A percentile compares a stretch with the other conserved stretches of the same genome.
Evolutionary conservation across 2,329 filamentous ascomycete species (phyloP).

Genomic region (Talaromyces sp.): DNA sequence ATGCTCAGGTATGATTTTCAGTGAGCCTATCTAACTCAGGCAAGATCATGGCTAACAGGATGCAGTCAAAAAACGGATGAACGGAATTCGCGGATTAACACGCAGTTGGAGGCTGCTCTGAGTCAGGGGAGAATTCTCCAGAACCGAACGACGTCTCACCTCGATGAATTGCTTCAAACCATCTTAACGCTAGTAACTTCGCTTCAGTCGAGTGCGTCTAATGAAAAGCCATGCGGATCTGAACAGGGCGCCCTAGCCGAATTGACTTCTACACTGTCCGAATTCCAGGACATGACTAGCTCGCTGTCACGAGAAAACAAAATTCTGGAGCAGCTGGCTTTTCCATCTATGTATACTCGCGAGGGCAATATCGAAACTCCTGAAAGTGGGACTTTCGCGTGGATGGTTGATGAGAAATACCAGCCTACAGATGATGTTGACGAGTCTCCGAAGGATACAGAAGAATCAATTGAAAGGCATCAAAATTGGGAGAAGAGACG

Average conservation of each 20-base stretch:
- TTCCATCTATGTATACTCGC: conserved; percentile 17
- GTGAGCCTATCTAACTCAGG: neutral
- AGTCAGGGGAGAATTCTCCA: neutral
- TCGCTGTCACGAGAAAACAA: conserved; percentile 2
- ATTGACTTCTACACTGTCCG: neutral
- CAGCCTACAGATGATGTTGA: neutral
- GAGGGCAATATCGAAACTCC: conserved; percentile 19
- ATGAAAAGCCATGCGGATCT: neutral
- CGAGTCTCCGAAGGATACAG: neutral
- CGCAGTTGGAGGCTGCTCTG: neutral
- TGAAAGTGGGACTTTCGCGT: conserved; percentile 22
- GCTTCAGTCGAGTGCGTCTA: too few species aligned
- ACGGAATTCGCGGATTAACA: neutral
- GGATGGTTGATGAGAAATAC: conserved; percentile 18
- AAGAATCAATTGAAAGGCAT: too few species aligned
- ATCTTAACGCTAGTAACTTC: neutral
- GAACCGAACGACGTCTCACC: neutral
- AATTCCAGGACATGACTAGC: neutral
- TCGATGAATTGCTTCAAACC: neutral
- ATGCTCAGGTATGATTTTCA: conserved; percentile 11
- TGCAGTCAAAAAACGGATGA: neutral
- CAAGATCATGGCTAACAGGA: neutral
- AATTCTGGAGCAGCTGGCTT: neutral
- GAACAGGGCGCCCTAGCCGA: neutral
- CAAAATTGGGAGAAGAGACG: too few species aligned